These are phyloP conservation scores for Aspergillus hortae DNA, from an alignment of 2,329 filamentous ascomycete species.

Conservation along the genomic window DNA sequence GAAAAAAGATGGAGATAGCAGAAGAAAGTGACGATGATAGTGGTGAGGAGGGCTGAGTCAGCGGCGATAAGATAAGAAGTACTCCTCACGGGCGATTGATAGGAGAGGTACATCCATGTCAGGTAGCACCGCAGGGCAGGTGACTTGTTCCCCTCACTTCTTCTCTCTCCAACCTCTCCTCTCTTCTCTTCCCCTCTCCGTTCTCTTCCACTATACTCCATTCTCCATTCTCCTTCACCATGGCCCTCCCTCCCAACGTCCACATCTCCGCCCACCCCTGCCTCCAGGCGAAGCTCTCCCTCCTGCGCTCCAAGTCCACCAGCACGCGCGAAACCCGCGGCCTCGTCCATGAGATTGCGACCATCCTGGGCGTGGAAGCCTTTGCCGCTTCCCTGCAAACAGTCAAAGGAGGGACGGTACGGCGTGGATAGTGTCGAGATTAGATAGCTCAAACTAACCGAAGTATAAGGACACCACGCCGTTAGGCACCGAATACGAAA, in stretches of 20 bases:
- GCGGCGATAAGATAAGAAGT: not conserved
- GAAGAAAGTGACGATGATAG: not conserved
- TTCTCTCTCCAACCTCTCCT: not conserved
- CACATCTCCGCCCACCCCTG: slow-evolving; percentile 85
- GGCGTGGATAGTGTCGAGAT: slow-evolving; percentile 13
- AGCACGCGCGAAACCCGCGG: slow-evolving; percentile 72
- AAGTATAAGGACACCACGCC: slow-evolving; percentile 66
- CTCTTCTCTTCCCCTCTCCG: not conserved
- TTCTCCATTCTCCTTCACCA: slow-evolving; percentile 10
- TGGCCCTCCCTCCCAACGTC: slow-evolving; percentile 51
- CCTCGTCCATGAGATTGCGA: slow-evolving; percentile 79
- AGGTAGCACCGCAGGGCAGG: slow-evolving; percentile 4
- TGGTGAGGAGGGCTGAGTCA: not conserved
- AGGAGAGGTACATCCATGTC: too few relatives aligned
- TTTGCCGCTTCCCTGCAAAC: slow-evolving; percentile 61
- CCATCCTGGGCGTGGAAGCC: slow-evolving; percentile 80
- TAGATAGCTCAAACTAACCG: slow-evolving; percentile 2
- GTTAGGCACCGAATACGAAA: slow-evolving; percentile 71
- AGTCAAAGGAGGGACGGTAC: slow-evolving; percentile 61
- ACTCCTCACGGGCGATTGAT: not conserved
- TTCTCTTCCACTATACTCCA: not conserved
- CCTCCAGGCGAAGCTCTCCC: slow-evolving; percentile 81
- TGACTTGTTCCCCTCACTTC: slow-evolving; percentile 8
- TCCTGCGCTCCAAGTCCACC: slow-evolving; percentile 72
- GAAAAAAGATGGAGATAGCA: not conserved